Conservation (phyloP, 2,329 filamentous ascomycete genomes). For the Nemania serpens region DNA sequence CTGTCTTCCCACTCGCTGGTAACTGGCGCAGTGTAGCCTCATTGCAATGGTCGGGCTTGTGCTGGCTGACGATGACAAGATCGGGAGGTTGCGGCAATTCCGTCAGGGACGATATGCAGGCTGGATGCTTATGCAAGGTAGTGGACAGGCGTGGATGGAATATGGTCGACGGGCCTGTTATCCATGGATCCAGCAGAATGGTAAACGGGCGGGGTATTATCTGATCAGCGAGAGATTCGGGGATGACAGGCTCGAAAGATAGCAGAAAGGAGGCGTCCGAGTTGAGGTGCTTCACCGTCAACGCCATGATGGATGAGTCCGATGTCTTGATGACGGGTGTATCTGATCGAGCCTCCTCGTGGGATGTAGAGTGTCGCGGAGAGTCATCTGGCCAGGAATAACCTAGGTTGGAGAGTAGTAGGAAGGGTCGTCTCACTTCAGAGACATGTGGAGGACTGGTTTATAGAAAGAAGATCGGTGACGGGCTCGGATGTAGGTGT, state of each 20-base stretch:
- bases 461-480: slow-evolving; percentile 18
- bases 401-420: background rate
- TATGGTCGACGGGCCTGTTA: slow-evolving; percentile 63
- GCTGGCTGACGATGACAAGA: slow-evolving; percentile 52
- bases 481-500: slow-evolving; percentile 14
- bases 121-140: slow-evolving; percentile 57
- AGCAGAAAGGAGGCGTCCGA: slow-evolving; percentile 68
- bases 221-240: slow-evolving; percentile 42
- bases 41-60: slow-evolving; percentile 70
- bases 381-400: slow-evolving; percentile 27
- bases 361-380: slow-evolving; percentile 9
- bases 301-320: slow-evolving; percentile 54
- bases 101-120: slow-evolving; percentile 59
- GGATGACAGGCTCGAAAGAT: slow-evolving; percentile 61
- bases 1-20: slow-evolving; percentile 56
- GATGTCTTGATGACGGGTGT: slow-evolving; percentile 10
- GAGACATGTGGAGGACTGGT: slow-evolving; percentile 1
- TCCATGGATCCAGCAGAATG: slow-evolving; percentile 74
- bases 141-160: slow-evolving; percentile 65
- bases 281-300: slow-evolving; percentile 68
- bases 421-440: slow-evolving; percentile 7
- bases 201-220: slow-evolving; percentile 59
- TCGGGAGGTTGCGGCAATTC: slow-evolving; percentile 51
- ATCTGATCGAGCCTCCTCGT: slow-evolving; percentile 6
- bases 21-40: slow-evolving; percentile 70